Evolutionary conservation across 371 early-diverging fungal genomes (phyloP).

Genomic region (Mycotypha africana): DNA sequence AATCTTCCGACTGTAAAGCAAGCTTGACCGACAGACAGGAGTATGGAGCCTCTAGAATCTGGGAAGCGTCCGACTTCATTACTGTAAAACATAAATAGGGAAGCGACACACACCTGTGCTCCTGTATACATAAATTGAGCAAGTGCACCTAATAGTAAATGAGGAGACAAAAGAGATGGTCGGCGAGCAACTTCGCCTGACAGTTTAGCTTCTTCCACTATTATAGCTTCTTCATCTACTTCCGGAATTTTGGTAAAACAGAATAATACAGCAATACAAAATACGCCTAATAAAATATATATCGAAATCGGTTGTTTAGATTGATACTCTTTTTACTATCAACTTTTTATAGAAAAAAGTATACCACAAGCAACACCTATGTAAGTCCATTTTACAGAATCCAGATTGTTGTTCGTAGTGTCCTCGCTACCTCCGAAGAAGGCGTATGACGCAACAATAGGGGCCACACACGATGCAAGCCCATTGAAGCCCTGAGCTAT

Average conservation of each 20-base stretch:
- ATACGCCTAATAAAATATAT: slow-evolving; percentile 17
- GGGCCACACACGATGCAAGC: slow-evolving; percentile 37
- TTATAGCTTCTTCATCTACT: slow-evolving; percentile 46
- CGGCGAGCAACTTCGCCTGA: slow-evolving; percentile 86
- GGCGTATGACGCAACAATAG: slow-evolving; percentile 41
- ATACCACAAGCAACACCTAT: slow-evolving; percentile 41
- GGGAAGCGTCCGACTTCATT: slow-evolving; percentile 28
- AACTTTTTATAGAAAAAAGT: too few species aligned
- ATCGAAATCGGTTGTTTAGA: background rate
- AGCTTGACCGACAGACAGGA: slow-evolving; percentile 32
- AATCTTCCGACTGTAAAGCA: slow-evolving; percentile 45
- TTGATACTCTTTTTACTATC: background rate
- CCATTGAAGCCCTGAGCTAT: slow-evolving; percentile 44
- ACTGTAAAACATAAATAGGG: slow-evolving; percentile 39
- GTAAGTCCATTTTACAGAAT: slow-evolving; percentile 43
- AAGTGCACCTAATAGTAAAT: slow-evolving; percentile 32
- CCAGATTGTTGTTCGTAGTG: slow-evolving; percentile 12
- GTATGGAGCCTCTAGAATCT: slow-evolving; percentile 18
- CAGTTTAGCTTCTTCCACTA: slow-evolving; percentile 89
- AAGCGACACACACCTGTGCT: slow-evolving; percentile 39
- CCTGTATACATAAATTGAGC: slow-evolving; percentile 42
- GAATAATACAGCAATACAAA: slow-evolving; percentile 30
- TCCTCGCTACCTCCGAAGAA: slow-evolving; percentile 38
- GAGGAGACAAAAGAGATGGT: slow-evolving; percentile 37
- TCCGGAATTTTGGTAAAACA: slow-evolving; percentile 41